A percentile compares a stretch with the other conserved stretches of the same genome.
phyloP scores from a whole-genome alignment of 139 green algal species.

The Volvox africanus region DNA sequence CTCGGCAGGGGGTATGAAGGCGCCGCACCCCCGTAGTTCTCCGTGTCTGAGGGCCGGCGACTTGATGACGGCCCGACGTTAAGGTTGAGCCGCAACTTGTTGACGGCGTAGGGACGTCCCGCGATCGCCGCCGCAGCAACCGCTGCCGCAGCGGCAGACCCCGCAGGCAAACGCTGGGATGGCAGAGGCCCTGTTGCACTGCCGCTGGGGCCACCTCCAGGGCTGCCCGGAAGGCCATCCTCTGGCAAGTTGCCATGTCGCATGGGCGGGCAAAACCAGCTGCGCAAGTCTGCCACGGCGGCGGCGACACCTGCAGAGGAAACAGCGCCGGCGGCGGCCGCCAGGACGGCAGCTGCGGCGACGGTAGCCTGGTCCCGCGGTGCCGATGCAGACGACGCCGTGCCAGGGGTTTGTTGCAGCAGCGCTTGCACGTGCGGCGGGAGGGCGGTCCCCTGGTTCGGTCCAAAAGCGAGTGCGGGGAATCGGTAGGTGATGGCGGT shows the following conservation, averaged over 20 bases:
- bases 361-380: neutral
- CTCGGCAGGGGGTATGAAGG: neutral
- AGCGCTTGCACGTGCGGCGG: neutral
- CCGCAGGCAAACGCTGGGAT: neutral
- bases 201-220: neutral
- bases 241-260: neutral
- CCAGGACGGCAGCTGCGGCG: constrained; percentile 1
- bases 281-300: constrained; percentile 19
- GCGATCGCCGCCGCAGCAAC: constrained; percentile 11
- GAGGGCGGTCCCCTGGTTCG: neutral
- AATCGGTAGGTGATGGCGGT: neutral
- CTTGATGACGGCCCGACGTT: neutral
- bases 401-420: neutral
- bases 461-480: neutral
- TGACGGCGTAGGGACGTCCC: constrained; percentile 18
- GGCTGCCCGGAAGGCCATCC: neutral
- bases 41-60: neutral
- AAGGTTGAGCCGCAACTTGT: constrained; percentile 25
- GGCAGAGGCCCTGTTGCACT: neutral
- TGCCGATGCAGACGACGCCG: neutral
- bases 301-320: neutral
- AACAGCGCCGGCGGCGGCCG: neutral
- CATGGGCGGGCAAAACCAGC: neutral
- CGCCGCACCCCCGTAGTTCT: neutral
- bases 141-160: neutral